phyloP scores from a whole-genome alignment of 208 protist genomes.

The Phytomonas francai region DNA sequence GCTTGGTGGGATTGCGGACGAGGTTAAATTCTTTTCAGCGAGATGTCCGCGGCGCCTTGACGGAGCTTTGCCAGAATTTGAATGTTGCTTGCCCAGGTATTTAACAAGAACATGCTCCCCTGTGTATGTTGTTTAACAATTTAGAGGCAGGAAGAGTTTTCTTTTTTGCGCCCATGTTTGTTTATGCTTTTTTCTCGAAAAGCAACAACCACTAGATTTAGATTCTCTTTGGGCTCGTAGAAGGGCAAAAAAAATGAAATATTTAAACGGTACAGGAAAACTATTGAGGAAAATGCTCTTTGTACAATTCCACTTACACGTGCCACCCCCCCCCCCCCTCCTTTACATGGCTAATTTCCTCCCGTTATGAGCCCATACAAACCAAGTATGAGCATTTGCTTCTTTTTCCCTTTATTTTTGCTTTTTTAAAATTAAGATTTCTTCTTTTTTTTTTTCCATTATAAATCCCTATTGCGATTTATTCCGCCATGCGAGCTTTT shows the following conservation, averaged over 20 bases:
- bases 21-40: slow-evolving; percentile 37
- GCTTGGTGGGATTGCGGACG: slow-evolving; percentile 44
- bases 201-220: background rate
- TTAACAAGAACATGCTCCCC: slow-evolving; percentile 8
- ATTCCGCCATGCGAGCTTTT: background rate
- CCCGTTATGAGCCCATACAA: background rate
- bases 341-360: background rate
- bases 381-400: background rate
- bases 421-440: background rate
- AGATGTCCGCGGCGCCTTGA: slow-evolving; percentile 60
- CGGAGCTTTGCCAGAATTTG: slow-evolving; percentile 50
- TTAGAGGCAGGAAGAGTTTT: background rate
- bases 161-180: slow-evolving; percentile 5
- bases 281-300: background rate
- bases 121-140: background rate
- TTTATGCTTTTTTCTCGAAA: background rate
- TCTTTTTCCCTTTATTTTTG: slow-evolving; percentile 2
- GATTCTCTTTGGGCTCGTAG: slow-evolving; percentile 3
- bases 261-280: background rate
- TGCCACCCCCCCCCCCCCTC: too few species aligned
- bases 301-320: background rate
- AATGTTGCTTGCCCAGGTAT: slow-evolving; percentile 63
- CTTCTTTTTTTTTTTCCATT: slow-evolving; percentile 8
- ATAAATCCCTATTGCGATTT: background rate
- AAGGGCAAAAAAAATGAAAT: background rate